These are phyloP conservation scores for Aspergillus taichungensis DNA, from an alignment of 495 filamentous ascomycete genomes.

Conservation along the genomic window DNA sequence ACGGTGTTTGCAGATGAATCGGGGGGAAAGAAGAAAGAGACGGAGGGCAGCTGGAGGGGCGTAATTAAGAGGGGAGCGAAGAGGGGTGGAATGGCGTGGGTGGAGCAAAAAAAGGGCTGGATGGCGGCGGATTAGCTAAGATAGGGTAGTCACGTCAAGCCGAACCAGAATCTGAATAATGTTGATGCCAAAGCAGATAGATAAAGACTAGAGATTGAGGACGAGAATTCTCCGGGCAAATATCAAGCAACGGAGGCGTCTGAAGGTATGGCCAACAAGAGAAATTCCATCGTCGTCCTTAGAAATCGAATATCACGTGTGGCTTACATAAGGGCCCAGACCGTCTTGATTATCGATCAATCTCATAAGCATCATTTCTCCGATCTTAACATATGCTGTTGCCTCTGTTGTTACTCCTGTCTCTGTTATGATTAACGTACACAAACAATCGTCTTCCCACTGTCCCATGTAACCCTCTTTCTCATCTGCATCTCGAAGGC, in stretches of 20 bases:
- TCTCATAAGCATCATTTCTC: neutral
- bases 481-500: constrained; percentile 15
- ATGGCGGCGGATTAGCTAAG: constrained; percentile 13
- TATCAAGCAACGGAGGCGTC: no score
- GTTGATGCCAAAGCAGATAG: neutral
- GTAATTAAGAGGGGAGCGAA: neutral
- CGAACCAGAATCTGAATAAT: no score
- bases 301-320: neutral
- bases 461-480: constrained; percentile 22
- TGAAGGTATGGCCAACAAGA: no score
- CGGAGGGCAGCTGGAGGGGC: neutral
- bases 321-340: constrained; percentile 2
- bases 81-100: constrained; percentile 1
- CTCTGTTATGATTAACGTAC: constrained; percentile 6
- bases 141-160: neutral
- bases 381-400: no score
- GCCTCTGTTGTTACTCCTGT: no score
- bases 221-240: neutral
- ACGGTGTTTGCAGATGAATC: constrained; percentile 10
- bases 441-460: constrained; percentile 16
- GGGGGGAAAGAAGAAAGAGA: constrained; percentile 1
- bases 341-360: constrained; percentile 8
- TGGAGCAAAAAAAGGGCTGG: constrained; percentile 10
- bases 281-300: no score
- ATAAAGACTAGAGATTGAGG: neutral